phyloP scores from a whole-genome alignment of 345 rosid species.

The Gossypium raimondii region DNA sequence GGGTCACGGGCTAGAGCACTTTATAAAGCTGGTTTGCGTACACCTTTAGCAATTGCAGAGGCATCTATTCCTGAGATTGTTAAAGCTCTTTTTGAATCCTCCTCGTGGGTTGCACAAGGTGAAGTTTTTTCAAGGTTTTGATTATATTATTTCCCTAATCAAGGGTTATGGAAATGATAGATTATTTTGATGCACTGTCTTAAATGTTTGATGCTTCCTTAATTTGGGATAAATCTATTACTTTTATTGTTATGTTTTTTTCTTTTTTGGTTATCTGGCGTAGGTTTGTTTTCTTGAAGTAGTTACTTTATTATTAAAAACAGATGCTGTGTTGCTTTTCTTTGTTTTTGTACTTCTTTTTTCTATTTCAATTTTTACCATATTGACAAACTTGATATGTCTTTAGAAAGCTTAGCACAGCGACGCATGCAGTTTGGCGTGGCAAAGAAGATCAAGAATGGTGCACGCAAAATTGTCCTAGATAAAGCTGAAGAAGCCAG shows the following conservation, averaged over 20 bases:
- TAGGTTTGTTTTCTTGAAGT: background rate
- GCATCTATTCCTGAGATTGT: conserved; percentile 80
- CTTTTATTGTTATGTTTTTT: conserved; percentile 3
- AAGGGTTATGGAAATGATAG: background rate
- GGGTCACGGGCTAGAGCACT: conserved; percentile 97
- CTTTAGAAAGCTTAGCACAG: conserved; percentile 63
- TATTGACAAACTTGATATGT: conserved; percentile 20
- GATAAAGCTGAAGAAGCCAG: conserved; percentile 98
- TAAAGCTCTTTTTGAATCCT: conserved; percentile 87
- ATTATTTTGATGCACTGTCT: background rate
- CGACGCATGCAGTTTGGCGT: conserved; percentile 71
- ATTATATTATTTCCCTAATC: background rate
- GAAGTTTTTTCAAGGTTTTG: conserved; percentile 9
- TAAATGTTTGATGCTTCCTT: background rate
- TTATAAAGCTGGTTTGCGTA: conserved; percentile 91
- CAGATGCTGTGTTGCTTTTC: background rate
- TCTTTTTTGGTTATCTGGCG: background rate
- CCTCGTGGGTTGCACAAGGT: conserved; percentile 85
- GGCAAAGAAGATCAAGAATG: conserved; percentile 91
- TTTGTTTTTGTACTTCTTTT: background rate
- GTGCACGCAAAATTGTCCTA: conserved; percentile 91
- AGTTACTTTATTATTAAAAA: conserved; percentile 3
- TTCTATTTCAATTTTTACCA: background rate
- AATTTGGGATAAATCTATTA: background rate
- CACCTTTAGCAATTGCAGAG: conserved; percentile 88